Evolutionary conservation across 2,329 filamentous ascomycete species (phyloP).

Genomic region (Fusarium chuoi): DNA sequence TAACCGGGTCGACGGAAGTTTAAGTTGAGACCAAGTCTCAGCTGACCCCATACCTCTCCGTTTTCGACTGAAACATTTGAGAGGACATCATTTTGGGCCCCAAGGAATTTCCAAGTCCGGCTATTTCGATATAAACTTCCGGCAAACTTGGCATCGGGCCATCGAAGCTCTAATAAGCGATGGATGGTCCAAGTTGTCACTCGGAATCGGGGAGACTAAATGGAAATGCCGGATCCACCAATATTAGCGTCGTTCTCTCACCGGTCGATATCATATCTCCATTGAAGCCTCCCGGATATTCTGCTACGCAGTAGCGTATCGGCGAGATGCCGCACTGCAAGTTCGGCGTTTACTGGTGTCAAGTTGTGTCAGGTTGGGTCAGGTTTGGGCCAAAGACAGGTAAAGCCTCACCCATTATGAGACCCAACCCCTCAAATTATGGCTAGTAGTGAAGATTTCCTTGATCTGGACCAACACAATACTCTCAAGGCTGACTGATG

Average conservation of each 20-base stretch:
- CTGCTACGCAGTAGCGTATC: not conserved
- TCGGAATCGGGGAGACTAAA: not conserved
- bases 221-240: not conserved
- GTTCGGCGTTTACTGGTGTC: not conserved
- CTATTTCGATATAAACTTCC: not conserved
- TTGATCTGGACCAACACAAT: not conserved
- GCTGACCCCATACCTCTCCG: not conserved
- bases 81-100: not conserved
- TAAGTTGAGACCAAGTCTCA: conserved; percentile 9
- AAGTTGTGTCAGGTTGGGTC: not conserved
- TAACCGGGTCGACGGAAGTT: not conserved
- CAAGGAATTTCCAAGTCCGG: not conserved
- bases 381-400: not conserved
- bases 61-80: not conserved
- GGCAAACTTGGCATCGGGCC: not conserved
- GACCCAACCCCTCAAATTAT: not conserved
- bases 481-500: not conserved
- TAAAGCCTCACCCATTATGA: not conserved
- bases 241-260: not conserved
- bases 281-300: too few relatives aligned
- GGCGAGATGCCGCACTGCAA: not conserved
- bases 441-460: not conserved
- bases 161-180: not conserved
- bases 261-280: not conserved
- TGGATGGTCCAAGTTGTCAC: not conserved